phyloP scores from a whole-genome alignment of 2,329 filamentous ascomycete genomes.

The Ophioceras dolichostomum region DNA sequence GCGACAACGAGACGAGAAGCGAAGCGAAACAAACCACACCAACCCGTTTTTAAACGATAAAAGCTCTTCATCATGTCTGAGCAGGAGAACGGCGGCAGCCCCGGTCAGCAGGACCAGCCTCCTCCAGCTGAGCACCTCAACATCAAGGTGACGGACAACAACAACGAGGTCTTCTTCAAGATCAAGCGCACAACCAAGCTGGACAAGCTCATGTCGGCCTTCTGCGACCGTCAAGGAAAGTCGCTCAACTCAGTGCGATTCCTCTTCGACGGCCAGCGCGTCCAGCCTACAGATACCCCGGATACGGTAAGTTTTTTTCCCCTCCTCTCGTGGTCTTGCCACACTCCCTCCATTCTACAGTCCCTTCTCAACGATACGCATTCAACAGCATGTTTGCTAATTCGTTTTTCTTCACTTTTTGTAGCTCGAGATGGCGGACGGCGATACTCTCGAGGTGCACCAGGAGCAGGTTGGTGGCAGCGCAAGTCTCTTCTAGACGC shows the following conservation, averaged over 20 bases:
- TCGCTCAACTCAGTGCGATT: slow-evolving; percentile 75
- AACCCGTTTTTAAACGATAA: not conserved
- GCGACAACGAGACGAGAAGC: too few relatives aligned
- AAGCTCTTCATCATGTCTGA: slow-evolving; percentile 29
- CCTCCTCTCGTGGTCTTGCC: not conserved
- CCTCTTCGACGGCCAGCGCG: slow-evolving; percentile 89
- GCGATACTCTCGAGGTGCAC: slow-evolving; percentile 92
- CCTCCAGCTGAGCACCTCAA: slow-evolving; percentile 72
- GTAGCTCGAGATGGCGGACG: slow-evolving; percentile 93
- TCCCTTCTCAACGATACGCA: not conserved
- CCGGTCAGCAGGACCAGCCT: slow-evolving; percentile 24
- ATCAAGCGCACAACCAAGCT: slow-evolving; percentile 95
- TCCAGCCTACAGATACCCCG: slow-evolving; percentile 79
- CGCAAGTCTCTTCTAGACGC: too few relatives aligned
- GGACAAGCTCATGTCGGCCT: slow-evolving; percentile 96
- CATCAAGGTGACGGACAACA: slow-evolving; percentile 98
- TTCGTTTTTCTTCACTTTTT: slow-evolving; percentile 3
- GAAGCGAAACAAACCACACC: too few relatives aligned
- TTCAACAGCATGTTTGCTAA: slow-evolving; percentile 8
- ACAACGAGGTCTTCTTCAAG: slow-evolving; percentile 99
- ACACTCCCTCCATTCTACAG: not conserved
- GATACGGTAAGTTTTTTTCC: slow-evolving; percentile 57
- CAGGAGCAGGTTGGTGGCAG: slow-evolving; percentile 95
- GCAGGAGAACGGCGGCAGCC: slow-evolving; percentile 32
- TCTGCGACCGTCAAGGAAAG: slow-evolving; percentile 94